Percentiles rank a stretch among this genome's conserved stretches.
These are phyloP conservation scores for Drechslera avenae DNA, from an alignment of 2,329 filamentous ascomycete genomes.

Conservation along the genomic window DNA sequence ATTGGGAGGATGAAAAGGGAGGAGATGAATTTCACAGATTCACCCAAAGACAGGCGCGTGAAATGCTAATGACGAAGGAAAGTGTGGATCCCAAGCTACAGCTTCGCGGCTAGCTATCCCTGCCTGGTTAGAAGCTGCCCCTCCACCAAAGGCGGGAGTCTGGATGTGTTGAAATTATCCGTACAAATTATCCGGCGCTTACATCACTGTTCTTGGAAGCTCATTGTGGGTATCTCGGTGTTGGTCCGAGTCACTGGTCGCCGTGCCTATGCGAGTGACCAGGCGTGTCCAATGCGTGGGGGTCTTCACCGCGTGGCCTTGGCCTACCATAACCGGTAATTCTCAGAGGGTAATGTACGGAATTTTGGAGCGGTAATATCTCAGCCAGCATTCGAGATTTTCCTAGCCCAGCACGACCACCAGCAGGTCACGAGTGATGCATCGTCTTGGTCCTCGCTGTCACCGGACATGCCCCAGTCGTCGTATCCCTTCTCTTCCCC, in stretches of 20 bases:
- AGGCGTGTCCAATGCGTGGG: slow-evolving; percentile 10
- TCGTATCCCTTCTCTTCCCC: slow-evolving; percentile 70
- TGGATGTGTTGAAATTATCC: slow-evolving; percentile 37
- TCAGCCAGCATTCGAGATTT: slow-evolving; percentile 17
- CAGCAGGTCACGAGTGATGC: slow-evolving; percentile 65
- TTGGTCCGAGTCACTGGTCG: slow-evolving; percentile 27
- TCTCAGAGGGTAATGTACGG: slow-evolving; percentile 9
- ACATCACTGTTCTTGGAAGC: slow-evolving; percentile 25
- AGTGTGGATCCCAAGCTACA: slow-evolving; percentile 32
- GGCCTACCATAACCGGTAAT: neutral
- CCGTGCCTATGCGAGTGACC: slow-evolving; percentile 23
- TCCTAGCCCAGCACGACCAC: slow-evolving; percentile 66
- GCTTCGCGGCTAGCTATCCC: slow-evolving; percentile 37
- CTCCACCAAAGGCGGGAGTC: slow-evolving; percentile 29
- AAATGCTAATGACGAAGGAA: slow-evolving; percentile 34
- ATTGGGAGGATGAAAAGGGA: slow-evolving; percentile 8
- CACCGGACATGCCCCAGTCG: slow-evolving; percentile 66
- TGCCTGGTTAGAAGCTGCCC: slow-evolving; percentile 24
- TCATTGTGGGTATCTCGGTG: slow-evolving; percentile 21
- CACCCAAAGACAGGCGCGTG: slow-evolving; percentile 19
- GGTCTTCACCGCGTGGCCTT: neutral
- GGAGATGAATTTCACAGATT: slow-evolving; percentile 14
- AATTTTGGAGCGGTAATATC: slow-evolving; percentile 17
- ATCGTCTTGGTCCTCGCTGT: slow-evolving; percentile 56
- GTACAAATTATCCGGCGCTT: slow-evolving; percentile 43